Evolutionary conservation across 2,329 filamentous ascomycete genomes (phyloP), one percentile per base, ranked within the genome.

Genomic region (Tolypocladium guangdongense): DNA sequence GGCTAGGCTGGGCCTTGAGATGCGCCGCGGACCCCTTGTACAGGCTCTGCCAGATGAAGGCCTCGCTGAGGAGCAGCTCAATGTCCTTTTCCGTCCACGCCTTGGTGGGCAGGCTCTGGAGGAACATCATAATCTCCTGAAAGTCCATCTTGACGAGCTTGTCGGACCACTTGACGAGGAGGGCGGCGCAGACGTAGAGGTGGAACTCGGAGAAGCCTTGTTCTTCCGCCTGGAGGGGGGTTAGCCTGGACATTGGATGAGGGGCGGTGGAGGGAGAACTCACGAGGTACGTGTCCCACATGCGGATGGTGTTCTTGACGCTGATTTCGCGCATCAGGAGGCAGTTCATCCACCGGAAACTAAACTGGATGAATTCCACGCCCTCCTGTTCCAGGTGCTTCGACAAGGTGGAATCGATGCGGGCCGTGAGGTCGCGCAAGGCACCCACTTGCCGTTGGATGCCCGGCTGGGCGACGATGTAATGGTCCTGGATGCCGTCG

Each of bases 281-380:
- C 75, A 96, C 92, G 74, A 99, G 81, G 73, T 99, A 99, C 30
- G 93, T 99, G 70, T 99, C 93, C 93, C 93, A 99, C 93, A 99
- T 99, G 61, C 93, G 81, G 58, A 99, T 95, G 0, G 90, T 96
- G 67, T 96, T 97, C 68, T 86, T 88, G 54, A 99, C 92, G 66
- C 88, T 96, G 59, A 99, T 88, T 72, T 99, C 93, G 58, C 93
- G 82, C 93, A 99, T 99, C 59, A 99, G 77, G 51, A 99, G 81
- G 69, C 93, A 99, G 65, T 99, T 99, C 93, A 99, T 99, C 93
- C 93, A 99, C 54, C 93, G 81, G 68, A 99, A 99, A 70, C 90
- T 96, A 72, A 99, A 99, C 66, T 99, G 93, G 64, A 99, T 99
- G 65, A 99, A 99, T 67, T 99, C 93, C 32, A 99, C 90, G 35